phyloP scores from a whole-genome alignment of 2,329 filamentous ascomycete genomes.

The Hirsutella thompsonii region DNA sequence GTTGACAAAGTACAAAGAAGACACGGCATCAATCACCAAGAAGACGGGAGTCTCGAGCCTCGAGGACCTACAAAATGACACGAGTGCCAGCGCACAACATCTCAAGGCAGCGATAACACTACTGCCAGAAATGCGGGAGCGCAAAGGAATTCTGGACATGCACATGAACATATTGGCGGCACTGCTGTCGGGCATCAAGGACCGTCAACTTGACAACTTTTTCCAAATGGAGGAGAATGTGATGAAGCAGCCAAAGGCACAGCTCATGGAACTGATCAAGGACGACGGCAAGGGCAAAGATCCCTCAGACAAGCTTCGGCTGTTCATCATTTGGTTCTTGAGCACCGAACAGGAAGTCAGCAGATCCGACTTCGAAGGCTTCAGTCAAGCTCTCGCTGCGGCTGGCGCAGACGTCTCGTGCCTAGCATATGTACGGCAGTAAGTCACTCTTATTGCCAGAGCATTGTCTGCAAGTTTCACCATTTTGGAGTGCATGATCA shows the following conservation, averaged over 20 bases:
- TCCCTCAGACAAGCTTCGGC: constrained; percentile 74
- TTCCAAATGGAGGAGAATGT: constrained; percentile 92
- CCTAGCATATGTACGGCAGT: constrained; percentile 78
- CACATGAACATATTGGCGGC: constrained; percentile 97
- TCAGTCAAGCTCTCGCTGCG: constrained; percentile 69
- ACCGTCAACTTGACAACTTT: constrained; percentile 88
- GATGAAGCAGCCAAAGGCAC: constrained; percentile 77
- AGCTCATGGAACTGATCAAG: constrained; percentile 78
- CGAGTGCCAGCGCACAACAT: constrained; percentile 79
- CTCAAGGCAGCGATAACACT: constrained; percentile 91
- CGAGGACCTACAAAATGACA: constrained; percentile 85
- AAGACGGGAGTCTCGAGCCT: constrained; percentile 89
- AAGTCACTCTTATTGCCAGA: constrained; percentile 19
- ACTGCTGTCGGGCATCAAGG: constrained; percentile 67
- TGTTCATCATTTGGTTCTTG: constrained; percentile 96
- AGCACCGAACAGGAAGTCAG: constrained; percentile 84
- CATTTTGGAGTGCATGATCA: constrained; percentile 7
- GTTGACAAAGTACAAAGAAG: constrained; percentile 87
- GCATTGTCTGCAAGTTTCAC: neutral
- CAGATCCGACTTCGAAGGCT: constrained; percentile 69
- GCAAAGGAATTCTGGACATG: constrained; percentile 90
- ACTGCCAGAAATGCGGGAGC: constrained; percentile 80
- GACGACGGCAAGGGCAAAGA: constrained; percentile 72
- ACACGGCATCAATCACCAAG: constrained; percentile 84
- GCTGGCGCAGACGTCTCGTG: constrained; percentile 66